Evolutionary conservation across 257 asterid species (phyloP), one percentile per base, ranked within the genome.

Genomic region (Solanum pimpinellifolium): DNA sequence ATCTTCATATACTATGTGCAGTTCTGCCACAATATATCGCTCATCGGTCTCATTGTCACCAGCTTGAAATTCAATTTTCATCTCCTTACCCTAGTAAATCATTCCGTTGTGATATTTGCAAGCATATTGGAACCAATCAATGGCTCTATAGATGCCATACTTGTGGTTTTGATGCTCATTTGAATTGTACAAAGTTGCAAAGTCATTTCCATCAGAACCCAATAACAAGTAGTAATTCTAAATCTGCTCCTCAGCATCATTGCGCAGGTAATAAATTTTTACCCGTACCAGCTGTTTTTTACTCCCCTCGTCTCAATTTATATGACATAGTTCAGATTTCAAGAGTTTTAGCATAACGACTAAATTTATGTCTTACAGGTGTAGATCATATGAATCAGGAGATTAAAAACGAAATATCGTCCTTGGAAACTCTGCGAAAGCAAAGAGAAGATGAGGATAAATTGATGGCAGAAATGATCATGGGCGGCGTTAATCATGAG

Each of bases 141-240:
- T 93, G 98, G 96, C 91, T 95, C 20, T 95, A 95, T 72, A 75
- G 94, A 75, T 94, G 97, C 62, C 59, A 11, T 3, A 14, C 62
- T 3, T 95, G 97, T 85, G 92, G 90, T 23, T 95, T 94, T 68
- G 94, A 93, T 72, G 93, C 91, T 23, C 97, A 95, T 86, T 83
- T 95, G 92, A 85, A 87, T 65, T 95, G 98, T 56, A 91, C 91
- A 11, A 88, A 81, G 12, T 85, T 52, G 69, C 86, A 85, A 9
- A 21, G 25, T 44, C 41, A 39, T 31, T 7, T 62, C 11, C 46
- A 42, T 39, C 83, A 80, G 3, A 11, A 31, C 31, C 90, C 80
- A 42, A 62, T 42, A 59, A 78, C 76, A 70, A 59, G 46, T 18
- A 76, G 13, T n/a, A 76, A 7, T 76, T 41, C 87, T 21, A 86